A percentile compares a stretch with the other conserved stretches of the same genome.
Evolutionary conservation across 208 protist species (phyloP).

Genomic region (Acanthamoeba castellanii): DNA sequence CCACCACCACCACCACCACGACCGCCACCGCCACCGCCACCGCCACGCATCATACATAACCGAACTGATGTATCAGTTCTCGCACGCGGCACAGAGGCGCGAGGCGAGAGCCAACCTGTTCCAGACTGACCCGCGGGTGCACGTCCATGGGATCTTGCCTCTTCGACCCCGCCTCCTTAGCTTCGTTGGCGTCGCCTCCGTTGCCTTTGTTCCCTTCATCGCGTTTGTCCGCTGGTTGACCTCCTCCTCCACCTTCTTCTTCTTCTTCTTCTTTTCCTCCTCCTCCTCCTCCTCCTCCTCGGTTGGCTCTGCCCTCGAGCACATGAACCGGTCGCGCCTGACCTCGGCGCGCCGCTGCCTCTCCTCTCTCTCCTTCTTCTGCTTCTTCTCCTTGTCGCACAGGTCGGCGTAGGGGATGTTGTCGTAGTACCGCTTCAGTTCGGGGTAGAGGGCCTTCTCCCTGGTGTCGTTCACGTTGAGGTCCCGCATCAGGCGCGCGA

Average conservation of each 20-base stretch:
- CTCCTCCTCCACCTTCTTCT: not conserved
- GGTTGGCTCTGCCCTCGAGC: not conserved
- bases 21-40: too few species aligned
- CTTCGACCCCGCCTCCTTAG: too few species aligned
- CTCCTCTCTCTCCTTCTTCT: not conserved
- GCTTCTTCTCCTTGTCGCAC: not conserved
- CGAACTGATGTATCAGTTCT: too few species aligned
- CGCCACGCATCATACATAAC: too few species aligned
- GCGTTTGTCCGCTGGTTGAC: not conserved
- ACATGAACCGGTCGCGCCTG: not conserved
- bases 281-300: slow-evolving; percentile 1
- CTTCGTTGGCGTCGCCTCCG: too few species aligned
- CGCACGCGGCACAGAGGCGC: too few species aligned
- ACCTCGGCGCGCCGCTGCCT: too few species aligned
- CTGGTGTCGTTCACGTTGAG: not conserved
- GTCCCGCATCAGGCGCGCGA: not conserved
- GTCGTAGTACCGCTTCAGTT: not conserved
- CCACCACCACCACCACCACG: too few species aligned
- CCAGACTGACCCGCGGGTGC: too few species aligned
- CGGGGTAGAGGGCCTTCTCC: not conserved
- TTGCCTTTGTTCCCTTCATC: too few species aligned
- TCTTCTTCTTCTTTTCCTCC: not conserved
- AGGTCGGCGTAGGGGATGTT: not conserved
- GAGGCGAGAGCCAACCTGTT: too few species aligned
- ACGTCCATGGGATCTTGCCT: too few species aligned